Conservation (phyloP, 352 stramenopile genomes). For the Peronospora belbahrii region DNA sequence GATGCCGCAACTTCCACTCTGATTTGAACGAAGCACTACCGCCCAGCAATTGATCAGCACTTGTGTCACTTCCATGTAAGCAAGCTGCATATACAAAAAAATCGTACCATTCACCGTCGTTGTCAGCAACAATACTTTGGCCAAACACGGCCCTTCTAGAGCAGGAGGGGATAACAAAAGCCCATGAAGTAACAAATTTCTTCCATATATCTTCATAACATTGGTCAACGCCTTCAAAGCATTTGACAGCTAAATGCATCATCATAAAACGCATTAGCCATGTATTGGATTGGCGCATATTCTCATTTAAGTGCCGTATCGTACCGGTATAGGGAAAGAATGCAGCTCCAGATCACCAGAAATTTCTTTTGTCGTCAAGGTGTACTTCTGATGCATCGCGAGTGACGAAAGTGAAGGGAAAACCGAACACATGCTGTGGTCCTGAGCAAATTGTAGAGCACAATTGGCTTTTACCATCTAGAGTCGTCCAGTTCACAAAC, state of each 20-base stretch:
- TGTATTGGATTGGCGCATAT: conserved; percentile 18
- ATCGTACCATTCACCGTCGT: conserved; percentile 55
- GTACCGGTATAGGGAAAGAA: conserved; percentile 77
- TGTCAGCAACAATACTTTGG: conserved; percentile 47
- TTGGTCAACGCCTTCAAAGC: conserved; percentile 49
- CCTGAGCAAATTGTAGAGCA: too few species aligned
- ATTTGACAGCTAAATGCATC: too few species aligned
- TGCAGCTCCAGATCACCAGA: too few species aligned
- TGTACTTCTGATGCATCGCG: conserved; percentile 80
- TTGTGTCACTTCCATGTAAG: background rate
- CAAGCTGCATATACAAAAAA: background rate
- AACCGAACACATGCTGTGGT: too few species aligned
- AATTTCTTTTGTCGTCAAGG: too few species aligned
- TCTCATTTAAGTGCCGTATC: background rate
- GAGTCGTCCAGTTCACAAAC: too few species aligned
- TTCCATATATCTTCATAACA: conserved; percentile 71
- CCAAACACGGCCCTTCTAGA: conserved; percentile 69
- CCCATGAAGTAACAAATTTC: conserved; percentile 84
- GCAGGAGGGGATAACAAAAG: conserved; percentile 65
- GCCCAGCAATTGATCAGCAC: background rate
- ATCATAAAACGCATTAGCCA: too few species aligned
- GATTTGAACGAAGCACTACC: conserved; percentile 53
- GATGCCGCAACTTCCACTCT: conserved; percentile 76
- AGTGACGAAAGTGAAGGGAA: too few species aligned
- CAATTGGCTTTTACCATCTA: too few species aligned